Percentiles rank a stretch among this genome's conserved stretches.
Evolutionary conservation across 1,284 basidiomycete genomes (phyloP).

Genomic region (Pseudozyma hubeiensis): DNA sequence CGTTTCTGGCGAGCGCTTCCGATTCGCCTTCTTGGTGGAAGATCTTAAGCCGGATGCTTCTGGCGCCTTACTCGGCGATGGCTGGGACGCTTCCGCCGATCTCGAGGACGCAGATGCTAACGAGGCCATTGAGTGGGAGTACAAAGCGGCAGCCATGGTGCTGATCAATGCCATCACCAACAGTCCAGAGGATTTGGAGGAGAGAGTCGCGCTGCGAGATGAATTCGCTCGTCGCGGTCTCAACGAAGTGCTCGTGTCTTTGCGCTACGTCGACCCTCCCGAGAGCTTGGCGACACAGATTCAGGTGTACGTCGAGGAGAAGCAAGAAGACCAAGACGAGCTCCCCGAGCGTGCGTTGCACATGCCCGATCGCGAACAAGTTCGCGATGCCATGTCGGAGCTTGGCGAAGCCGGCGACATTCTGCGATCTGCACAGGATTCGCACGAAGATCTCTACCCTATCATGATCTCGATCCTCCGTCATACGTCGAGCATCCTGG

Average conservation of each 20-base stretch:
- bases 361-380: slow-evolving; percentile 21
- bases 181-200: slow-evolving; percentile 81
- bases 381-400: slow-evolving; percentile 24
- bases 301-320: slow-evolving; percentile 84
- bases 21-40: slow-evolving; percentile 81
- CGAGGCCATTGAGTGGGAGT: slow-evolving; percentile 77
- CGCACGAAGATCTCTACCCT: slow-evolving; percentile 65
- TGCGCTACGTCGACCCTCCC: slow-evolving; percentile 81
- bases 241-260: slow-evolving; percentile 81
- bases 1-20: slow-evolving; percentile 79
- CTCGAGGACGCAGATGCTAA: slow-evolving; percentile 25
- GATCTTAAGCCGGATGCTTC: slow-evolving; percentile 75
- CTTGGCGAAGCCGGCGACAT: slow-evolving; percentile 50
- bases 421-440: slow-evolving; percentile 39
- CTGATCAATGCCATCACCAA: slow-evolving; percentile 82
- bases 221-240: slow-evolving; percentile 83
- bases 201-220: slow-evolving; percentile 80
- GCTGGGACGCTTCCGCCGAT: slow-evolving; percentile 63
- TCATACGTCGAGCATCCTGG: slow-evolving; percentile 74
- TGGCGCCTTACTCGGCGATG: slow-evolving; percentile 61
- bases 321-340: slow-evolving; percentile 87
- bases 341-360: slow-evolving; percentile 69
- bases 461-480: slow-evolving; percentile 70
- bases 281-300: slow-evolving; percentile 80
- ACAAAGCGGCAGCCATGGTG: slow-evolving; percentile 79